Conservation (phyloP, 371 early-diverging fungal genomes). For the Rhizopus arrhizus region DNA sequence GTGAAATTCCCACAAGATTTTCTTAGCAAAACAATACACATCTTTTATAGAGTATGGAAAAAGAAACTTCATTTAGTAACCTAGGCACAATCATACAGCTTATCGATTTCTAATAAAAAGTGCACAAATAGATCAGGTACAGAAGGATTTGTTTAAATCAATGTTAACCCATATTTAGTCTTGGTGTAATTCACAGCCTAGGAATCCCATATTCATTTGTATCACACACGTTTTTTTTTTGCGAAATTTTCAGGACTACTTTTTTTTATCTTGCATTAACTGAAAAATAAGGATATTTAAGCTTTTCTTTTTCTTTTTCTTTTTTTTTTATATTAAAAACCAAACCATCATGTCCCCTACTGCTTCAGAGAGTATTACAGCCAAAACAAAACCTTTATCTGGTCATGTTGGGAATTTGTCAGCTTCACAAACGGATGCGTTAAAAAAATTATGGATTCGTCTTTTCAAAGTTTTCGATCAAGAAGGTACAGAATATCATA, state of each 20-base stretch:
- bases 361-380: conserved; percentile 8
- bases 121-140: background rate
- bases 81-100: too few relatives aligned
- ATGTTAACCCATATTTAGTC: too few relatives aligned
- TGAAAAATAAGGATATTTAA: background rate
- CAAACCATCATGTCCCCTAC: conserved; percentile 21
- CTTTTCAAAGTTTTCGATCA: conserved; percentile 55
- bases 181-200: conserved; percentile 10
- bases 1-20: background rate
- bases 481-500: conserved; percentile 31
- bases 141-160: too few relatives aligned
- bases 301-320: conserved; percentile 12
- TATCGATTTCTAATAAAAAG: background rate
- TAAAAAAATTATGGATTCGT: conserved; percentile 60
- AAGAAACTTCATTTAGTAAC: background rate
- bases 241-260: conserved; percentile 15
- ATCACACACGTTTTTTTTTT: conserved; percentile 16
- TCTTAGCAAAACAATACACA: background rate
- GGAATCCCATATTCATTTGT: conserved; percentile 18
- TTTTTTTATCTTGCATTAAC: conserved; percentile 11
- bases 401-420: conserved; percentile 55
- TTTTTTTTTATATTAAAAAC: conserved; percentile 5
- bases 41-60: background rate
- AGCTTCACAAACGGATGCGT: conserved; percentile 47
- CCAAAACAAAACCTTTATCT: conserved; percentile 16